These are phyloP conservation scores for Podila minutissima DNA, from an alignment of 192 early-diverging fungal genomes.

Conservation along the genomic window DNA sequence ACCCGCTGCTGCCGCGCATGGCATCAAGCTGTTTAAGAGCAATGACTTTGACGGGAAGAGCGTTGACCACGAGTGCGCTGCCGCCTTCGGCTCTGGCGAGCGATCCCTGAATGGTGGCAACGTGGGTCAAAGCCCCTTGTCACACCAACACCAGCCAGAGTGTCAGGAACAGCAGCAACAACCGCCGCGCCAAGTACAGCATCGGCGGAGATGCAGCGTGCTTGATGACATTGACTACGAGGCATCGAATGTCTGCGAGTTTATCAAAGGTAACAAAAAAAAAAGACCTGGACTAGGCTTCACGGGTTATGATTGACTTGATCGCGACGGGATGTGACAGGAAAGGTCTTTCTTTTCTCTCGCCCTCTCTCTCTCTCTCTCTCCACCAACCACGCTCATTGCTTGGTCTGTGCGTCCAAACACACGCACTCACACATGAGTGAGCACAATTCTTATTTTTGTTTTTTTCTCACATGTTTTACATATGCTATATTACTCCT, in stretches of 20 bases:
- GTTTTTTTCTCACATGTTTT: background rate
- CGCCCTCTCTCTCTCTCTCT: background rate
- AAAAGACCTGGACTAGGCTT: background rate
- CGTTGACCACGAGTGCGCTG: background rate
- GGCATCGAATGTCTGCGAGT: constrained; percentile 37
- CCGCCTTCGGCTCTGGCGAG: background rate
- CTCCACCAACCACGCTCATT: background rate
- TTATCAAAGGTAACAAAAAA: constrained; percentile 24
- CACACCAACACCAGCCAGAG: no score
- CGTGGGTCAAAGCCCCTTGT: background rate
- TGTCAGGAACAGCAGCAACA: background rate
- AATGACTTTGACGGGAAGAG: background rate
- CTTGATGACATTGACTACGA: constrained; percentile 39
- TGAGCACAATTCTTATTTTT: no score
- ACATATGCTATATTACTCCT: background rate
- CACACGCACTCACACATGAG: no score
- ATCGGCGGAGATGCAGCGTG: background rate
- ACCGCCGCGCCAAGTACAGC: background rate
- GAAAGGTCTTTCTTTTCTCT: background rate
- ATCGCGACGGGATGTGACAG: background rate
- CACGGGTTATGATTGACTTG: background rate
- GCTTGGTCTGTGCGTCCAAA: background rate
- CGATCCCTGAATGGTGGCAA: background rate
- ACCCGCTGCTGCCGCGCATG: background rate
- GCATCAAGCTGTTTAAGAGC: constrained; percentile 9